Evolutionary conservation across 2,329 filamentous ascomycete species (phyloP).

Genomic region (Myriosclerotinia curreyana): DNA sequence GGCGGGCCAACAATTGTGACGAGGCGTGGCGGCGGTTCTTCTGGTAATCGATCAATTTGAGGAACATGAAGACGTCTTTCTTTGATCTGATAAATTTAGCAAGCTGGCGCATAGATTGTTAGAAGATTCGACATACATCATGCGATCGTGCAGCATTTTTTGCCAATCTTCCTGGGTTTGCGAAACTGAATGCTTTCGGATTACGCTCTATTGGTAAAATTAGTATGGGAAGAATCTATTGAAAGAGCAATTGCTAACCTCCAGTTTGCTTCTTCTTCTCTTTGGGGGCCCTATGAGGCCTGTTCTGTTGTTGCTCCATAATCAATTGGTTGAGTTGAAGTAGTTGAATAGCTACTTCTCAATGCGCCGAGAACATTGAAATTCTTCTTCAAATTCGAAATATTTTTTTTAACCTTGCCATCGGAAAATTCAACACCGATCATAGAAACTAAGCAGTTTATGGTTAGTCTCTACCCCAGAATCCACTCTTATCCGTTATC

Average conservation of each 20-base stretch:
- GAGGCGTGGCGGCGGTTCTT: slow-evolving; percentile 89
- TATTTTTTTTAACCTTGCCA: slow-evolving; percentile 9
- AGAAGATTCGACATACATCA: slow-evolving; percentile 44
- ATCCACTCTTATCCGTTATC: slow-evolving; percentile 8
- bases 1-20: slow-evolving; percentile 94
- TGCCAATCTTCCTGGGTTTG: slow-evolving; percentile 40
- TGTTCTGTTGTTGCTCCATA: slow-evolving; percentile 82
- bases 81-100: slow-evolving; percentile 61
- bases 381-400: slow-evolving; percentile 14
- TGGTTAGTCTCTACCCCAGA: neutral
- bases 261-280: slow-evolving; percentile 78
- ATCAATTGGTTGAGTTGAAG: slow-evolving; percentile 30
- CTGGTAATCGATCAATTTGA: slow-evolving; percentile 89
- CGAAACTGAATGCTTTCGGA: slow-evolving; percentile 41
- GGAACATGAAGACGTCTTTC: slow-evolving; percentile 96
- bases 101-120: neutral
- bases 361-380: slow-evolving; percentile 15
- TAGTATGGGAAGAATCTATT: slow-evolving; percentile 8
- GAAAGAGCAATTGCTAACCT: slow-evolving; percentile 43
- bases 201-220: slow-evolving; percentile 35
- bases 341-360: slow-evolving; percentile 4
- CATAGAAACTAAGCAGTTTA: neutral
- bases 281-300: slow-evolving; percentile 81
- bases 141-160: slow-evolving; percentile 50
- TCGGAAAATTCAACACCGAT: slow-evolving; percentile 11